Conservation (phyloP, 306 rosid genomes). For the Lathyrus oleraceus region DNA sequence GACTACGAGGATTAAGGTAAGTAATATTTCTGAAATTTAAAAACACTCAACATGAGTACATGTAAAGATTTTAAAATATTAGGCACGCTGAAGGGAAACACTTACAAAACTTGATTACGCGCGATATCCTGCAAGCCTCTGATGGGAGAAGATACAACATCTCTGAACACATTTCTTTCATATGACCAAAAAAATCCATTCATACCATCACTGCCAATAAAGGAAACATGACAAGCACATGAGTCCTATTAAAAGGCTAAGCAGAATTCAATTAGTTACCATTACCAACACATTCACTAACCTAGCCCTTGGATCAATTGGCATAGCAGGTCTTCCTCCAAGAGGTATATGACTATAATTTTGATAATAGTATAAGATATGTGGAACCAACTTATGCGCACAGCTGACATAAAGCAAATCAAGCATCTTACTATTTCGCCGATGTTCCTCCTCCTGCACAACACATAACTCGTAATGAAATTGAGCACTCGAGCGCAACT, state of each 20-base stretch:
- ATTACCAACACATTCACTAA: constrained; percentile 46
- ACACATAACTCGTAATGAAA: constrained; percentile 34
- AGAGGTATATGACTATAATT: constrained; percentile 43
- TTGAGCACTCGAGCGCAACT: constrained; percentile 33
- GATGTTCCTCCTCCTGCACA: constrained; percentile 78
- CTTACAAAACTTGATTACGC: constrained; percentile 79
- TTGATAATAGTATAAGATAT: constrained; percentile 50
- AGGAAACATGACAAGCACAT: constrained; percentile 15
- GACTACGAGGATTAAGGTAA: constrained; percentile 58
- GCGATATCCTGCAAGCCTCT: constrained; percentile 64
- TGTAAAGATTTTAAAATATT: constrained; percentile 25
- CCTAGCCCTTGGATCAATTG: constrained; percentile 67
- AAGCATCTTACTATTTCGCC: constrained; percentile 72
- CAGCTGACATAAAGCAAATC: constrained; percentile 75
- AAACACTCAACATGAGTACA: constrained; percentile 41
- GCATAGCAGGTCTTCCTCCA: constrained; percentile 37
- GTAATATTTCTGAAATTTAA: constrained; percentile 69
- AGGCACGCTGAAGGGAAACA: constrained; percentile 35
- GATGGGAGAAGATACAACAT: constrained; percentile 66
- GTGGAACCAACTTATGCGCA: constrained; percentile 66
- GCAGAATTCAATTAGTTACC: constrained; percentile 22
- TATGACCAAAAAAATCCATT: constrained; percentile 74
- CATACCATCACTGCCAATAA: constrained; percentile 78
- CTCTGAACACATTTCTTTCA: constrained; percentile 67
- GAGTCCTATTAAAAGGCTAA: constrained; percentile 14